These are phyloP conservation scores for Nakazawaea peltata DNA, from an alignment of 805 yeast genomes.

Conservation along the genomic window DNA sequence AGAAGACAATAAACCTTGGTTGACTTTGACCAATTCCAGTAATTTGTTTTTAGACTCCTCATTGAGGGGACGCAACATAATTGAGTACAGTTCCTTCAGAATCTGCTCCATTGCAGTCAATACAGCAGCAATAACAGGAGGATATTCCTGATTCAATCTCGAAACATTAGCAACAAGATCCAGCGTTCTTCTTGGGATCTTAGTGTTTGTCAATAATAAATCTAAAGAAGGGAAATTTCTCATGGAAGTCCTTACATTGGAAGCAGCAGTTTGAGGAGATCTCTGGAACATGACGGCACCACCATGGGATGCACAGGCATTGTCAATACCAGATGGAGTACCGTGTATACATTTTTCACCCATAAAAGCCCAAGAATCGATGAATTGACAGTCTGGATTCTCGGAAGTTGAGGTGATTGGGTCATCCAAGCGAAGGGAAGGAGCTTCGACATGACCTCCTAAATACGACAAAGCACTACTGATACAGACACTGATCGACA, in stretches of 20 bases:
- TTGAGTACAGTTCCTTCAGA: constrained; percentile 62
- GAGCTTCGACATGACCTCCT: constrained; percentile 43
- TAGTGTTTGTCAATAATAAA: constrained; percentile 75
- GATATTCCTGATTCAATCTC: constrained; percentile 39
- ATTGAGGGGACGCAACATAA: constrained; percentile 47
- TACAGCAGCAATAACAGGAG: constrained; percentile 48
- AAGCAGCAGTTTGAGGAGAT: constrained; percentile 36
- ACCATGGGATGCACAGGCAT: constrained; percentile 92
- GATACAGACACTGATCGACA: constrained; percentile 79
- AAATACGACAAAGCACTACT: constrained; percentile 63
- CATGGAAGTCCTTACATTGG: constrained; percentile 60
- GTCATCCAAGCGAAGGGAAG: constrained; percentile 20
- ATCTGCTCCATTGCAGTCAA: constrained; percentile 71
- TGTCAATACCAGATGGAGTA: constrained; percentile 94
- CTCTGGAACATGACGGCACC: constrained; percentile 92
- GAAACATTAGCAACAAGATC: constrained; percentile 74
- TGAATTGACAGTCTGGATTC: constrained; percentile 41
- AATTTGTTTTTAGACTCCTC: constrained; percentile 36
- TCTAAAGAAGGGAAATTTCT: constrained; percentile 67
- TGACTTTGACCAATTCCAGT: constrained; percentile 61
- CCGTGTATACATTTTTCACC: constrained; percentile 97
- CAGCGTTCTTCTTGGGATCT: constrained; percentile 83
- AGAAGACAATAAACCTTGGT: constrained; percentile 81
- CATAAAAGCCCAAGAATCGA: constrained; percentile 82
- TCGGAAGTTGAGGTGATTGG: constrained; percentile 15